These are phyloP conservation scores for Xylariomycetidae sp. DNA, from an alignment of 2,329 filamentous ascomycete species.

Conservation along the genomic window DNA sequence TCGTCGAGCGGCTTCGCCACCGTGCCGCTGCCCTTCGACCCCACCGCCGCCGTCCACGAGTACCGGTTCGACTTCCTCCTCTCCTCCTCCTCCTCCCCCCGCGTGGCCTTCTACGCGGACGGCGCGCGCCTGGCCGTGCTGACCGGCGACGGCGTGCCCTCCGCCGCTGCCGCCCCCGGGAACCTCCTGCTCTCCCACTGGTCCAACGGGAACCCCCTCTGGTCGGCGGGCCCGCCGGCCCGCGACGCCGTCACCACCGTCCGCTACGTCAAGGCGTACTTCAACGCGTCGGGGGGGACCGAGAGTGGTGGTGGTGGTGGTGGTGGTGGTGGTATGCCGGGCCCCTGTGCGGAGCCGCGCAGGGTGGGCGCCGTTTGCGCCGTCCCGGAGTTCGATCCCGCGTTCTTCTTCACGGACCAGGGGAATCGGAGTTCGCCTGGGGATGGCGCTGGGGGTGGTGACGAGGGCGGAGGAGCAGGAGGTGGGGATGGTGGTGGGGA, in stretches of 20 bases:
- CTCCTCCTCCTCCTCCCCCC: no score
- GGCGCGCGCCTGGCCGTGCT: conserved; percentile 50
- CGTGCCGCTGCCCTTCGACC: conserved; percentile 58
- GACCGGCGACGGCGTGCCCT: conserved; percentile 51
- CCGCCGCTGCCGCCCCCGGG: conserved; percentile 47
- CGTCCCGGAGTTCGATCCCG: conserved; percentile 40
- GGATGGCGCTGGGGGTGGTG: conserved; percentile 34
- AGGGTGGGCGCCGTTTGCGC: conserved; percentile 37
- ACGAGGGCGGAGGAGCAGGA: conserved; percentile 39
- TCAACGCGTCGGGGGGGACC: conserved; percentile 56
- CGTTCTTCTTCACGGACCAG: conserved; percentile 42
- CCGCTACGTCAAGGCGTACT: conserved; percentile 71
- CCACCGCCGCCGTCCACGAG: conserved; percentile 62
- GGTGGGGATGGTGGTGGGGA: conserved; percentile 2
- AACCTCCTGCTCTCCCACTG: conserved; percentile 68
- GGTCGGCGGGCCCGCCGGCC: conserved; percentile 65
- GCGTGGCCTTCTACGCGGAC: conserved; percentile 66
- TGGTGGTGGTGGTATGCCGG: no score
- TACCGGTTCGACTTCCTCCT: conserved; percentile 72
- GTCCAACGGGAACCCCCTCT: conserved; percentile 68
- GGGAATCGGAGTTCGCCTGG: conserved; percentile 21
- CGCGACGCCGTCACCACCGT: conserved; percentile 58
- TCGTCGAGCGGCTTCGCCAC: conserved; percentile 52
- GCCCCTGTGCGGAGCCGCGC: conserved; percentile 34
- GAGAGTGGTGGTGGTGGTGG: conserved; percentile 35